Evolutionary conservation across 345 rosid genomes (phyloP), one percentile per base, ranked within the genome.

Genomic region (Camelina neglecta): DNA sequence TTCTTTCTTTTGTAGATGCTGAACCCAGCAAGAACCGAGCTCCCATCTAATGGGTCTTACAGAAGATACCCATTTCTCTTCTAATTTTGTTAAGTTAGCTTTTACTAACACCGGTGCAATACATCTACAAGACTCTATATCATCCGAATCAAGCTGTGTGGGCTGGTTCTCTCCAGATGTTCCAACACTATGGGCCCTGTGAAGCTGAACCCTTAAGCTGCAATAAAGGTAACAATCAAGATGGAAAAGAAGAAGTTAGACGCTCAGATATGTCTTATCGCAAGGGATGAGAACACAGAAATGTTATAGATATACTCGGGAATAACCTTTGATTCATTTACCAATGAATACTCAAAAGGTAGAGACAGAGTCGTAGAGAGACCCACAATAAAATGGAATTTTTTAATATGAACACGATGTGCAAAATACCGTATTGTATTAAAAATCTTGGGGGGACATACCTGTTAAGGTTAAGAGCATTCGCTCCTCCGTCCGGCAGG

Each of bases 401-500:
- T 29, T n/a, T 29, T 23, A 23, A 54, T 41, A 39, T 11, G 11
- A 21, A 35, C 35, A 56, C 10, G 7, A 48, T 47, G 33, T 45
- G 60, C 50, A 55, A 54, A 54, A 62, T 69, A 55, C 29, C 29
- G 47, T 18, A 56, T 35, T 47, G 13, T 29, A 12, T 12, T 26
- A 29, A 35, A 77, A 26, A 36, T 38, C 67, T 71, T 38, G 6
- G 60, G 72, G 60, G n/a, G 58, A 59, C 68, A 58, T 0, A 78
- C 98, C 97, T 94, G 75, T 94, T 92, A 72, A 89, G 85, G 72
- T 90, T 94, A 67, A 94, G 87, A 75, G 97, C 80, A 71, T 89
- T 90, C 55, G 93, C 93, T 41, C 98, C 98, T 71, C 98, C 97
- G 77, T 94, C 95, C 11, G 87, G 95, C 80, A 88, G 97, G 77